Conservation (phyloP, 1,284 basidiomycete genomes). For the Chiua sp. region DNA sequence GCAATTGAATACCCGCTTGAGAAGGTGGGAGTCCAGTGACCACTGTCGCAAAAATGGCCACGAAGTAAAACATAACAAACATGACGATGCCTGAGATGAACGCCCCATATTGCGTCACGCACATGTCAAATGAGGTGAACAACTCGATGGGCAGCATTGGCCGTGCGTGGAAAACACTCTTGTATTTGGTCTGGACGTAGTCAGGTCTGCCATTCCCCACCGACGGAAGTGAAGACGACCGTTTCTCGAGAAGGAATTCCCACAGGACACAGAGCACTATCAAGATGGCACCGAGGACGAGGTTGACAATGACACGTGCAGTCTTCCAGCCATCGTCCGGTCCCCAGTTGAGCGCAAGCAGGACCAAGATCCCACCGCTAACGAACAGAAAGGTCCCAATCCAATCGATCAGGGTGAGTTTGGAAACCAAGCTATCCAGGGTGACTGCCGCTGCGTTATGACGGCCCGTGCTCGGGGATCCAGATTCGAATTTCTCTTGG, state of each 20-base stretch:
- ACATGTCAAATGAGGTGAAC: constrained; percentile 44
- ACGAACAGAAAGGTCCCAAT: constrained; percentile 49
- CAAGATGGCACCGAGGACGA: constrained; percentile 45
- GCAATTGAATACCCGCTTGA: constrained; percentile 49
- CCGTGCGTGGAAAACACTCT: constrained; percentile 38
- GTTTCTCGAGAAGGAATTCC: constrained; percentile 46
- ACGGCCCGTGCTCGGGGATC: background rate
- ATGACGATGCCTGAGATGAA: constrained; percentile 53
- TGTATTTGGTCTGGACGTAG: constrained; percentile 8
- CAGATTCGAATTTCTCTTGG: constrained; percentile 17
- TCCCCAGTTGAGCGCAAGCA: constrained; percentile 47
- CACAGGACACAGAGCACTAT: constrained; percentile 44
- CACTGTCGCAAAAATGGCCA: constrained; percentile 54
- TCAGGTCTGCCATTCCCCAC: background rate
- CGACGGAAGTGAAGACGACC: constrained; percentile 4
- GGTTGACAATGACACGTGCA: constrained; percentile 40
- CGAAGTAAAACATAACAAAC: constrained; percentile 59
- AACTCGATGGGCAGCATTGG: constrained; percentile 50
- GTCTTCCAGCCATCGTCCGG: constrained; percentile 40
- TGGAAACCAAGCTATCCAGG: constrained; percentile 34
- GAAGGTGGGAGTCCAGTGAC: constrained; percentile 44
- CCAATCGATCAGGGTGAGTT: constrained; percentile 50
- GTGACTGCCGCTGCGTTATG: background rate
- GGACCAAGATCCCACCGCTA: constrained; percentile 40
- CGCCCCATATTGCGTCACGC: constrained; percentile 43